Evolutionary conservation across 495 filamentous ascomycete species (phyloP).

Genomic region (Hypoxylon cercidicola): DNA sequence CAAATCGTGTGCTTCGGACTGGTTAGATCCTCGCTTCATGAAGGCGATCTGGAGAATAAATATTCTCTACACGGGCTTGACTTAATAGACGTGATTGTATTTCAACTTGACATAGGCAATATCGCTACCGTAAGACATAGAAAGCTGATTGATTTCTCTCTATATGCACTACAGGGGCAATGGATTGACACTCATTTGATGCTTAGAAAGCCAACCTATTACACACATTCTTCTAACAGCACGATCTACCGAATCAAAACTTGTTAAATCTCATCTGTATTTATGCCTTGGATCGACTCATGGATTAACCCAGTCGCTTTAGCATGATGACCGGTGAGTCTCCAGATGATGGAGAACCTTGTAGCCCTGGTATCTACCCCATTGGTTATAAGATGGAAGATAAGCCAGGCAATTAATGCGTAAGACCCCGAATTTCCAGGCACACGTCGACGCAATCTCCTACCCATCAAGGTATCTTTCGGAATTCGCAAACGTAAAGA

Average conservation of each 20-base stretch:
- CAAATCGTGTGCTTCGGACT: conserved; percentile 1
- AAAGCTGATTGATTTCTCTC: too few relatives aligned
- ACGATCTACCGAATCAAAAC: conserved; percentile 17
- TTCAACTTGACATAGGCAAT: neutral
- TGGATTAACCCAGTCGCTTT: conserved; percentile 20
- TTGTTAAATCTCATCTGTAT: neutral
- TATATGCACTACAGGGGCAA: too few relatives aligned
- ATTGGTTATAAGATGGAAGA: conserved; percentile 6
- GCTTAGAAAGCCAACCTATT: conserved; percentile 5
- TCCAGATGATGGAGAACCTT: conserved; percentile 17
- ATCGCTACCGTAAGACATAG: neutral
- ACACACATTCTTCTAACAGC: neutral
- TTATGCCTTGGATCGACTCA: conserved; percentile 31
- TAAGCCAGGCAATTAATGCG: neutral
- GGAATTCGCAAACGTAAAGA: too few relatives aligned
- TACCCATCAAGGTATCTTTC: neutral
- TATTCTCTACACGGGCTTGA: too few relatives aligned
- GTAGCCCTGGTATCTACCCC: conserved; percentile 18
- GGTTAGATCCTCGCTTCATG: neutral
- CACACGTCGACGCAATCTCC: conserved; percentile 1
- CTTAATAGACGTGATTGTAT: neutral
- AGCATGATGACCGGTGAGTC: conserved; percentile 21
- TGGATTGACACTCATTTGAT: too few relatives aligned
- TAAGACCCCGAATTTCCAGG: neutral
- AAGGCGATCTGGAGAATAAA: neutral